Conservation (phyloP, 805 yeast species). For the Zygosaccharomyces siamensis region DNA sequence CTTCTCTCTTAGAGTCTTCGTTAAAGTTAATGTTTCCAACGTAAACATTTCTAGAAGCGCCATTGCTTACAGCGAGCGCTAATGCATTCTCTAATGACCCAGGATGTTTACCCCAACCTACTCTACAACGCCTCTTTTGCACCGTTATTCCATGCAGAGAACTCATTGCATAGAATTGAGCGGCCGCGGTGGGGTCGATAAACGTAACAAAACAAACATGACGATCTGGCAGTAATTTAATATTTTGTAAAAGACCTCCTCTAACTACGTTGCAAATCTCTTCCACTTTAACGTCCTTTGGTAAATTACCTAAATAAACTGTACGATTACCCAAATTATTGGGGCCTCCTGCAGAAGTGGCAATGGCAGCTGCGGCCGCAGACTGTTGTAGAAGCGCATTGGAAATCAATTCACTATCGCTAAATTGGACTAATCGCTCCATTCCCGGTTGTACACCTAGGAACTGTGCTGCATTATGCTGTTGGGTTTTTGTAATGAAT, state of each 20-base stretch:
- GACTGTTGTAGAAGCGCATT: conserved; percentile 85
- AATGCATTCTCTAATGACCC: conserved; percentile 87
- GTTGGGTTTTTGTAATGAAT: conserved; percentile 89
- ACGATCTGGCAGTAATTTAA: conserved; percentile 74
- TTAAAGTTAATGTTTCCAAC: conserved; percentile 61
- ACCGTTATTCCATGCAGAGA: conserved; percentile 84
- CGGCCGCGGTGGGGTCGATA: conserved; percentile 95
- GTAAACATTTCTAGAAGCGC: conserved; percentile 91
- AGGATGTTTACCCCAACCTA: conserved; percentile 97
- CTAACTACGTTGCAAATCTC: conserved; percentile 95
- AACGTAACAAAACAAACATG: conserved; percentile 94
- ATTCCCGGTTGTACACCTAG: conserved; percentile 86
- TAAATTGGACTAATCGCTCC: conserved; percentile 72
- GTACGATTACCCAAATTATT: conserved; percentile 90
- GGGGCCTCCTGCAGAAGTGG: conserved; percentile 91
- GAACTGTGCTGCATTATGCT: conserved; percentile 94
- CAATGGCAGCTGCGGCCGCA: conserved; percentile 97
- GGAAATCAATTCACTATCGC: conserved; percentile 54
- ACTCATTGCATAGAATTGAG: conserved; percentile 93
- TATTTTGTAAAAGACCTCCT: conserved; percentile 86
- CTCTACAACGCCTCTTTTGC: conserved; percentile 79
- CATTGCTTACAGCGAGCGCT: conserved; percentile 84
- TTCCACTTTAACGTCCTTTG: conserved; percentile 81
- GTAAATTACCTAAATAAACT: conserved; percentile 84
- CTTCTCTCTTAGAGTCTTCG: conserved; percentile 21